Evolutionary conservation across 2,329 filamentous ascomycete genomes (phyloP), one percentile per base, ranked within the genome.

Genomic region (Exophiala dermatitidis): DNA sequence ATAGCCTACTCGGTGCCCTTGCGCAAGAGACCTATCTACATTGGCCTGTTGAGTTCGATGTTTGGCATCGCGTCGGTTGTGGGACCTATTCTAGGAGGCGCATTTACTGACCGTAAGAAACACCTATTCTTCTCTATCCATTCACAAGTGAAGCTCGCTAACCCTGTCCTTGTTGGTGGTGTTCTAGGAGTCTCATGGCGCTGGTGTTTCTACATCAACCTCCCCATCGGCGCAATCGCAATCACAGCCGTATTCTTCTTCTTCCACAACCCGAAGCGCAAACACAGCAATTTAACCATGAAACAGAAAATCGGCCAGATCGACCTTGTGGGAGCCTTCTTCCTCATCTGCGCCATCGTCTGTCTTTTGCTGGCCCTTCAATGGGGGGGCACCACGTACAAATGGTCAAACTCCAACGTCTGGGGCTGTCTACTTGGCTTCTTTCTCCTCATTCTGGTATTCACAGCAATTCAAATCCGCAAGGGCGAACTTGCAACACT

Each of bases 41-140:
- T 67, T 26, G 66, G 65, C 0, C 64, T 81, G 38, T 71, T 81
- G 38, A 76, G 76, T 7, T 76, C 72, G 46, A 78, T 81, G 69
- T 82, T 76, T 66, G 80, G 79, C 10, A 72, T 83, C 46, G 77
- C 77, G 0, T 68, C 68, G 4, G 67, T 73, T 40, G 64, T 69
- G 30, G 60, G 60, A 3, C 71, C 71, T 2, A 62, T 72, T 38
- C 61, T 75, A 38, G 73, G 73, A 29, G 73, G 73, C n/a, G 71
- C 65, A 4, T 74, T 74, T 50, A 74, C 71, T 4, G 70, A 72
- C 60, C 50, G 66, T 58, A 52, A 72, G 7, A 65, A 61, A 7
- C n/a, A 1, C 19, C 19, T 19, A 1, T 19, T 19, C 19, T 19
- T 19, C 19, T 19, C 1, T 19, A 19, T 19, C 19, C 19, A 19